A percentile compares a stretch with the other conserved stretches of the same genome.
phyloP scores from a whole-genome alignment of 2,329 filamentous ascomycete genomes.

The Aspergillaceae sp. region DNA sequence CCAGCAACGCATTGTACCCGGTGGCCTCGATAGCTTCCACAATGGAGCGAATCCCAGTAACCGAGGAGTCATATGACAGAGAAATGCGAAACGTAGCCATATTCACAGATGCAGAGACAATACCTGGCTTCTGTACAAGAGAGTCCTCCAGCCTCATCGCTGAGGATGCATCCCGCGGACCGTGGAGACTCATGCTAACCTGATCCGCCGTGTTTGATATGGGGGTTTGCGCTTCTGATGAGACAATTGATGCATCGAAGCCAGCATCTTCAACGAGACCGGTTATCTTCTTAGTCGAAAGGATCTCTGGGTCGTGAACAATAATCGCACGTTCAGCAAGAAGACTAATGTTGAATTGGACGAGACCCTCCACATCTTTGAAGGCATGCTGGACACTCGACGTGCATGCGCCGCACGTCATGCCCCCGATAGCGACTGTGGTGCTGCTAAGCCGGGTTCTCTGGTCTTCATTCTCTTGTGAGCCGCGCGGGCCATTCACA shows the following conservation, averaged over 20 bases:
- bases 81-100: conserved; percentile 65
- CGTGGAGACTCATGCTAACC: conserved; percentile 76
- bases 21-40: conserved; percentile 74
- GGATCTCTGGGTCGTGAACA: conserved; percentile 64
- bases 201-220: conserved; percentile 50
- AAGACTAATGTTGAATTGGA: conserved; percentile 90
- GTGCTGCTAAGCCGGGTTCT: conserved; percentile 52
- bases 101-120: conserved; percentile 65
- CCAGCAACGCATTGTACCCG: conserved; percentile 80
- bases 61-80: conserved; percentile 61
- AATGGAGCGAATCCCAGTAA: conserved; percentile 70
- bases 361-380: conserved; percentile 62
- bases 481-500: conserved; percentile 21
- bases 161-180: conserved; percentile 61
- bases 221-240: conserved; percentile 57
- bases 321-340: conserved; percentile 87
- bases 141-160: conserved; percentile 63
- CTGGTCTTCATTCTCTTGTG: conserved; percentile 23
- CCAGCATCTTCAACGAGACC: conserved; percentile 83
- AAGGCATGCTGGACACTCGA: conserved; percentile 83
- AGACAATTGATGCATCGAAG: conserved; percentile 77
- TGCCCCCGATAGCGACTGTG: conserved; percentile 83
- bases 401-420: conserved; percentile 96
- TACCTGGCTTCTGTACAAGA: conserved; percentile 57
- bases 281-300: conserved; percentile 64